Conservation (phyloP, 2,329 filamentous ascomycete species). For the Tolypocladium endophyticum region DNA sequence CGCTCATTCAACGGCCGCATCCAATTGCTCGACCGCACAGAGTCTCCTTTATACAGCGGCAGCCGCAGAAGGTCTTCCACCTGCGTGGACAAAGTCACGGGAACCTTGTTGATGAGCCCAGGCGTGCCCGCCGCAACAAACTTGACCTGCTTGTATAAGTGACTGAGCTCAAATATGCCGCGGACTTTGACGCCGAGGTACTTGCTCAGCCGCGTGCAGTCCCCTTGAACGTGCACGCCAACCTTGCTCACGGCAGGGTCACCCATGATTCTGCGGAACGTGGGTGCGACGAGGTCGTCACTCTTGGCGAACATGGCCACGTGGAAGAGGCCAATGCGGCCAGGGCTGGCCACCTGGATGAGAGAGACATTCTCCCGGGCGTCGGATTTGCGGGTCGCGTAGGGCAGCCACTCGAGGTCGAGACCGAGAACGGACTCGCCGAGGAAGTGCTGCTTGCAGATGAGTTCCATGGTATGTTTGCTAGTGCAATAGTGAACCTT, state of each 20-base stretch:
- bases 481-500: slow-evolving; percentile 70
- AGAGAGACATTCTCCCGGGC: slow-evolving; percentile 65
- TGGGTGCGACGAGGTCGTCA: slow-evolving; percentile 56
- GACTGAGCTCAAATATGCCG: slow-evolving; percentile 71
- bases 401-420: slow-evolving; percentile 73
- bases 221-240: slow-evolving; percentile 66
- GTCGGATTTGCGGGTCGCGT: slow-evolving; percentile 32
- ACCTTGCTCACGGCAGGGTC: slow-evolving; percentile 59
- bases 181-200: slow-evolving; percentile 52
- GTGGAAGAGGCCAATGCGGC: slow-evolving; percentile 73
- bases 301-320: slow-evolving; percentile 50
- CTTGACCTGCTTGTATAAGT: slow-evolving; percentile 69
- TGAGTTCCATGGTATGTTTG: slow-evolving; percentile 54
- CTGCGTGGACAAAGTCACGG: slow-evolving; percentile 58
- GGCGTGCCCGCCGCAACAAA: slow-evolving; percentile 41
- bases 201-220: slow-evolving; percentile 57
- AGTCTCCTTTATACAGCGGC: slow-evolving; percentile 62
- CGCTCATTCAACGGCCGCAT: slow-evolving; percentile 44
- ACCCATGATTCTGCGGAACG: slow-evolving; percentile 63
- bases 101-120: slow-evolving; percentile 52
- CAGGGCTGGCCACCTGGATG: slow-evolving; percentile 70
- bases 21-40: slow-evolving; percentile 70
- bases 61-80: slow-evolving; percentile 61
- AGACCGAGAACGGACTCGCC: slow-evolving; percentile 68
- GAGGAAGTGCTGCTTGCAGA: slow-evolving; percentile 55